These are phyloP conservation scores for Vigna hirtella DNA, from an alignment of 306 rosid genomes.

Conservation along the genomic window DNA sequence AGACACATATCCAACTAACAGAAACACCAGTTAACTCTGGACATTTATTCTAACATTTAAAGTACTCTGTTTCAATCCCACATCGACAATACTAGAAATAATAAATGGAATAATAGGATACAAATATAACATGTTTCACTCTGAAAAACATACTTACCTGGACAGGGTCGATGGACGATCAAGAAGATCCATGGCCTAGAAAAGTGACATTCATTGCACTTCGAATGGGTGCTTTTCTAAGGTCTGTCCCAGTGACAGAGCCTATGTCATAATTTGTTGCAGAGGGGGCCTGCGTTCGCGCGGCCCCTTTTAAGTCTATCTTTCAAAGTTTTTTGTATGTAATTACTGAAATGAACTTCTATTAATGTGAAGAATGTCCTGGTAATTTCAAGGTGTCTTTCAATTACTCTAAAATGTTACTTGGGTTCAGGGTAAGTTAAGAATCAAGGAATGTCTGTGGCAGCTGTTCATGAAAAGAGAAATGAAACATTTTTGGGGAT, in stretches of 20 bases:
- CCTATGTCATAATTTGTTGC: slow-evolving; percentile 58
- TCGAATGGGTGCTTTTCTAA: slow-evolving; percentile 46
- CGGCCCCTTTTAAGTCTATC: slow-evolving; percentile 25
- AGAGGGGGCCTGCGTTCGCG: slow-evolving; percentile 62
- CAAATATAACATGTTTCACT: background rate
- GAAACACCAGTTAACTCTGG: background rate
- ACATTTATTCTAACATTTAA: no score
- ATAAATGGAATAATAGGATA: background rate
- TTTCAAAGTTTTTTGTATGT: no score
- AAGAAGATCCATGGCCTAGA: slow-evolving; percentile 52
- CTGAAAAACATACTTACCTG: slow-evolving; percentile 36
- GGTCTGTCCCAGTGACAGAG: slow-evolving; percentile 52
- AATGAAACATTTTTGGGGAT: background rate
- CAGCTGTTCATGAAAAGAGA: no score
- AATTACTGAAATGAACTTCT: no score
- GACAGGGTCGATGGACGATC: slow-evolving; percentile 57
- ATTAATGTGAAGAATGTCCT: no score
- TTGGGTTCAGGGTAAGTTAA: no score
- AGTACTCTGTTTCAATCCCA: background rate
- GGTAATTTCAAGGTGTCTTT: no score
- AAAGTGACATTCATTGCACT: slow-evolving; percentile 57
- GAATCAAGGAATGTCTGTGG: no score
- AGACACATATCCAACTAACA: background rate
- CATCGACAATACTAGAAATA: background rate
- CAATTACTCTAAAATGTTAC: no score